phyloP scores from a whole-genome alignment of 768 basidiomycete species.

The Suillus hirtellus region DNA sequence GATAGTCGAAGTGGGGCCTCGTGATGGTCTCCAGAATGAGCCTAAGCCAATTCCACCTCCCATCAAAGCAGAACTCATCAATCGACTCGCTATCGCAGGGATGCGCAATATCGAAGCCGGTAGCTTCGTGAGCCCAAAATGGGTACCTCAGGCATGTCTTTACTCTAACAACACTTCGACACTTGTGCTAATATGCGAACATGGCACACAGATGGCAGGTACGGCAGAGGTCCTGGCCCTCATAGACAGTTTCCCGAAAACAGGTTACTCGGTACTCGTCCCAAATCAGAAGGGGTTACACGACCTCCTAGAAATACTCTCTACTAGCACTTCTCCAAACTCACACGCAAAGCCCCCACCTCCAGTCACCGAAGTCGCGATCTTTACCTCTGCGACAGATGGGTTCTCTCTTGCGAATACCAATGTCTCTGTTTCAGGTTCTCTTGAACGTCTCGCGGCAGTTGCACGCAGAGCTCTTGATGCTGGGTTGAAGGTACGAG shows the following conservation, averaged over 20 bases:
- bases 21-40: constrained; percentile 93
- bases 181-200: background rate
- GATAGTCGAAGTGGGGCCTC: constrained; percentile 88
- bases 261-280: constrained; percentile 76
- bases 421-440: constrained; percentile 71
- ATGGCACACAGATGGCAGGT: constrained; percentile 72
- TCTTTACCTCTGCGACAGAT: constrained; percentile 90
- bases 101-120: constrained; percentile 75
- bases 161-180: background rate
- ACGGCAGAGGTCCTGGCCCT: constrained; percentile 71
- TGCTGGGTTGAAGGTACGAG: constrained; percentile 68
- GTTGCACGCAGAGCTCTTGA: constrained; percentile 64
- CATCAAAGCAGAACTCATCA: constrained; percentile 78
- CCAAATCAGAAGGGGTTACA: constrained; percentile 81
- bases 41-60: constrained; percentile 67
- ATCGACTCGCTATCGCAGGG: constrained; percentile 70
- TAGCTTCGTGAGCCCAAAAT: constrained; percentile 90
- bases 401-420: constrained; percentile 85
- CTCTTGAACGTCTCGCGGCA: constrained; percentile 59
- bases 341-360: constrained; percentile 40
- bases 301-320: constrained; percentile 59
- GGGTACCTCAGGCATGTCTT: constrained; percentile 80
- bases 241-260: constrained; percentile 52
- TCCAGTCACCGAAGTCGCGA: constrained; percentile 78
- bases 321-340: constrained; percentile 23